Evolutionary conservation across 202 grass and related monocot genomes (phyloP).

Genomic region (Schoenoplectus tabernaemontani): DNA sequence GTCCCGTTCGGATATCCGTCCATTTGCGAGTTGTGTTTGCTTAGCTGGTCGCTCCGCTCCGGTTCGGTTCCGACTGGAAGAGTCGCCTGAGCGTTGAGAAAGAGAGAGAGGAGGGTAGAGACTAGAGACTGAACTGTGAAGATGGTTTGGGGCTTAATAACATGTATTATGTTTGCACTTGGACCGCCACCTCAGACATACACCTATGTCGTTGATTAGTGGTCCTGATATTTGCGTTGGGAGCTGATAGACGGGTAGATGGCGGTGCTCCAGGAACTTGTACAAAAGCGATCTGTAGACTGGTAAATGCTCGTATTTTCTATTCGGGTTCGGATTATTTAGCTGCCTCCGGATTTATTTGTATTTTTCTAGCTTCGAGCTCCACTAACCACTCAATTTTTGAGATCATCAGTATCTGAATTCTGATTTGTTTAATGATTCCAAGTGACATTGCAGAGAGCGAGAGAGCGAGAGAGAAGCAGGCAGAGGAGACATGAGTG

Average conservation of each 20-base stretch:
- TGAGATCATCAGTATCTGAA: not conserved
- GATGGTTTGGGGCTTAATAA: conserved; percentile 5
- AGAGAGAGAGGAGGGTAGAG: not conserved
- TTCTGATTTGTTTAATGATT: not conserved
- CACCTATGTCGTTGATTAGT: not conserved
- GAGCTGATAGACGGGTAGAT: not conserved
- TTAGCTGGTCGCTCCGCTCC: not conserved
- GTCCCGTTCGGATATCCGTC: conserved; percentile 17
- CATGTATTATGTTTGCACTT: not conserved
- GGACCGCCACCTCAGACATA: not conserved
- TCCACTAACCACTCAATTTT: conserved; percentile 24
- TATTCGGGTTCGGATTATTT: not conserved
- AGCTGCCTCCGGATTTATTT: not conserved
- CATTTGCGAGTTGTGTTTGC: not conserved
- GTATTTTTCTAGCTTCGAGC: not conserved
- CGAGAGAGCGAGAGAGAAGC: not conserved
- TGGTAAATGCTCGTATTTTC: not conserved
- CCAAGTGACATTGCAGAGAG: not conserved
- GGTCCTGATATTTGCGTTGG: not conserved
- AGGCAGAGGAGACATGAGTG: not conserved
- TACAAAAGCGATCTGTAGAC: not conserved
- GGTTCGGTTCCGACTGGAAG: not conserved
- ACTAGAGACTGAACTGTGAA: not conserved
- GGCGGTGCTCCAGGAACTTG: too few relatives aligned
- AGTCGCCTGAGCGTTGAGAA: not conserved